Evolutionary conservation across 192 early-diverging fungal genomes (phyloP), one percentile per base, ranked within the genome.

Genomic region (Lobulomyces angularis): DNA sequence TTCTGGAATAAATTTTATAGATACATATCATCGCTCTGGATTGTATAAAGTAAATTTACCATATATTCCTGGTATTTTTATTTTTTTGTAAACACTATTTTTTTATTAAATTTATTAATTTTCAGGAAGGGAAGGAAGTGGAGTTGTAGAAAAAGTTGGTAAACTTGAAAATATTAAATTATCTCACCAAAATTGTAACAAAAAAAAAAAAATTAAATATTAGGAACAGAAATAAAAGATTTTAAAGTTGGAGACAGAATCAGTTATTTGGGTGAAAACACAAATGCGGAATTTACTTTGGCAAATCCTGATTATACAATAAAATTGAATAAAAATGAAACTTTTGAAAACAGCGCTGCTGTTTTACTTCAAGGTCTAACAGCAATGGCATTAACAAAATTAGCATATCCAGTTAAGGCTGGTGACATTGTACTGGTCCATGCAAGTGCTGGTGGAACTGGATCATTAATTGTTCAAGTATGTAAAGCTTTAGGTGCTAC

Each of bases 371-470:
- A 96, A 56, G n/a, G n/a, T n/a, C 46, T 87, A 50, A 93, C 90
- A 14, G 87, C 85, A 3, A 73, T 78, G 47, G 62, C 76, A 2
- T 64, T 91, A 49, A 71, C 79, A 3, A 67, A 65, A 1, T 60
- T 81, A 20, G 71, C 71, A 8, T 86, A 88, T 50, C 41, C 50
- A 20, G 86, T 93, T 26, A 61, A 81, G 53, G 29, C 37, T 4
- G 68, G 73, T 24, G 84, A 92, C 55, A 81, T 65, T 57, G 74
- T 96, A 35, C 59, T 96, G 23, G 69, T 96, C 22, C n/a, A n/a
- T n/a, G n/a, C n/a, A n/a, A n/a, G n/a, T n/a, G 91, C 89, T 11
- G 89, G 91, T 8, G 91, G 89, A 25, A 81, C 83, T 21, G 92
- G 92, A 3, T 61, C 71, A 9, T 54, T 89, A n/a, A 59, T 93